Conservation (phyloP, 257 asterid genomes). For the Haberlea rhodopensis region DNA sequence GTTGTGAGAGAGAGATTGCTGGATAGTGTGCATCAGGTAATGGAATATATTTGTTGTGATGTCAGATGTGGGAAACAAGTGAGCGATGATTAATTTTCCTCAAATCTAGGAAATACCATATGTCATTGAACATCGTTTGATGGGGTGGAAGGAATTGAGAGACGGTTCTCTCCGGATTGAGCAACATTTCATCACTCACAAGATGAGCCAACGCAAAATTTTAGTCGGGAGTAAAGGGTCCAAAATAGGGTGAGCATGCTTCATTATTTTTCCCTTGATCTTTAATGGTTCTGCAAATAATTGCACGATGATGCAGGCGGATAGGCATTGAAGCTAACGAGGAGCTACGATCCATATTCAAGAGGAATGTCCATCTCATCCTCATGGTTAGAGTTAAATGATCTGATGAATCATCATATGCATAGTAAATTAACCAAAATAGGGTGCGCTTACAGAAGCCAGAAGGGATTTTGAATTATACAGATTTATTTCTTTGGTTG, state of each 20-base stretch:
- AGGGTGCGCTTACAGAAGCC: slow-evolving; percentile 24
- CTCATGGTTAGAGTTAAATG: slow-evolving; percentile 77
- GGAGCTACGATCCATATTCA: slow-evolving; percentile 80
- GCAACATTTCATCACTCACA: slow-evolving; percentile 90
- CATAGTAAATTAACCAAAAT: neutral
- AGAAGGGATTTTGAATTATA: too few relatives aligned
- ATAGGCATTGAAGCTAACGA: slow-evolving; percentile 93
- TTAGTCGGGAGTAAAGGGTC: slow-evolving; percentile 86
- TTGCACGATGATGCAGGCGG: slow-evolving; percentile 50
- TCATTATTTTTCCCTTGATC: neutral
- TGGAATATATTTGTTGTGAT: slow-evolving; percentile 1
- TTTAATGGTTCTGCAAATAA: neutral
- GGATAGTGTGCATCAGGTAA: slow-evolving; percentile 91
- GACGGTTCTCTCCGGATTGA: slow-evolving; percentile 93
- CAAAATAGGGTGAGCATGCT: slow-evolving; percentile 68
- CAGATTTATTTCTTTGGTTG: too few relatives aligned
- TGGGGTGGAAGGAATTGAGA: slow-evolving; percentile 85
- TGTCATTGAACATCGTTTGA: slow-evolving; percentile 78
- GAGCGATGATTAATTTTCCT: slow-evolving; percentile 20
- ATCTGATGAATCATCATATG: slow-evolving; percentile 17
- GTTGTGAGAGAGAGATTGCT: slow-evolving; percentile 79
- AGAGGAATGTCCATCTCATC: slow-evolving; percentile 77
- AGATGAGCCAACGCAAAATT: slow-evolving; percentile 89
- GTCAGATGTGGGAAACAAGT: slow-evolving; percentile 12
- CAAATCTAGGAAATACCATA: slow-evolving; percentile 78